Percentiles rank a stretch among this genome's conserved stretches.
phyloP scores from a whole-genome alignment of 164 flowering plant genomes.

The Magnolia changhungtana region DNA sequence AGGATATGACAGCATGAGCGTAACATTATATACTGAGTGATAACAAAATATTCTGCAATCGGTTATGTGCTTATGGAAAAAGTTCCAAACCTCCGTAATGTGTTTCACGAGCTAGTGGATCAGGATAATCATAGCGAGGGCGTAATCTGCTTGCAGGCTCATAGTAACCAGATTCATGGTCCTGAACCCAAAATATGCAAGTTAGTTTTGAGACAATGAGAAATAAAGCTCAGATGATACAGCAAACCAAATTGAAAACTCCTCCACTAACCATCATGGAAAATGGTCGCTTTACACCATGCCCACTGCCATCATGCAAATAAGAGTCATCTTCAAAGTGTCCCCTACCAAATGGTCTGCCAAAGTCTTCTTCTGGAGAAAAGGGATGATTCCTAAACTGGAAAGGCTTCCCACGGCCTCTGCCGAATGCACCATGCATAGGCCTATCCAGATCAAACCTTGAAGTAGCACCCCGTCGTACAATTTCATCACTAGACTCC shows the following conservation, averaged over 20 bases:
- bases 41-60: not conserved
- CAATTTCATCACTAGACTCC: slow-evolving; percentile 18
- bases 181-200: slow-evolving; percentile 26
- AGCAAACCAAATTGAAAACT: not conserved
- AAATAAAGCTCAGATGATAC: not conserved
- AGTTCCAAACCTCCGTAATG: slow-evolving; percentile 41
- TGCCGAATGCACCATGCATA: slow-evolving; percentile 34
- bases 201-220: not conserved
- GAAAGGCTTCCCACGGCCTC: slow-evolving; percentile 29
- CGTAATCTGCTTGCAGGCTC: slow-evolving; percentile 51
- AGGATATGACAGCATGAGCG: not conserved
- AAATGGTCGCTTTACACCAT: slow-evolving; percentile 55
- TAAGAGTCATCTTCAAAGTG: slow-evolving; percentile 49
- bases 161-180: slow-evolving; percentile 45
- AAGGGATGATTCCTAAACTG: slow-evolving; percentile 42
- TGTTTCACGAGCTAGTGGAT: slow-evolving; percentile 37
- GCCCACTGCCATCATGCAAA: slow-evolving; percentile 37
- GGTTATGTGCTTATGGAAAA: not conserved
- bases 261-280: slow-evolving; percentile 41
- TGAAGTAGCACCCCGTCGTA: slow-evolving; percentile 20
- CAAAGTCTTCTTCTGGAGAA: slow-evolving; percentile 41
- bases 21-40: not conserved
- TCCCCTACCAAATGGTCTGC: slow-evolving; percentile 36
- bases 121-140: slow-evolving; percentile 54
- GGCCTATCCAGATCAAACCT: slow-evolving; percentile 37